phyloP scores from a whole-genome alignment of 352 stramenopile genomes.

The Blastocystis sp. region DNA sequence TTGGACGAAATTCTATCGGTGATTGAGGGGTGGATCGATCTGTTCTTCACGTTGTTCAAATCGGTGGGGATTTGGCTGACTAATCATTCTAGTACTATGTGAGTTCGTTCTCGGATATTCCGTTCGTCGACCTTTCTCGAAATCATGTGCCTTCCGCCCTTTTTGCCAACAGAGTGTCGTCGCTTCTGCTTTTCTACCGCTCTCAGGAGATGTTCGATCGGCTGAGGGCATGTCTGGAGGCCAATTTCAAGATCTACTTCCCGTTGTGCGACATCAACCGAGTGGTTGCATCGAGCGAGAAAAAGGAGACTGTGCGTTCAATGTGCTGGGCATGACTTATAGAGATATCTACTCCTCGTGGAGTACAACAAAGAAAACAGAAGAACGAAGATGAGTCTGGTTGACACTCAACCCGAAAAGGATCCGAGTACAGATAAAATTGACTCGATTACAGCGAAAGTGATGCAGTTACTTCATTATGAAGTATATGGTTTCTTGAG shows the following conservation, averaged over 20 bases:
- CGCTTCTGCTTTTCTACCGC: slow-evolving; percentile 4
- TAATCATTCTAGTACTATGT: background rate
- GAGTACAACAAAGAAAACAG: slow-evolving; percentile 5
- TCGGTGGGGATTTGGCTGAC: background rate
- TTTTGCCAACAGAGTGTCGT: background rate
- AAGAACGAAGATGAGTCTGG: background rate
- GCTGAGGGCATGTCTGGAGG: background rate
- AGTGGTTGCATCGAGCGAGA: background rate
- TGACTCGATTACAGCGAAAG: background rate
- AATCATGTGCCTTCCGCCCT: background rate
- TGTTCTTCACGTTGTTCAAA: background rate
- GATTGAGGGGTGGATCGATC: background rate
- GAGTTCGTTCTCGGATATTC: background rate
- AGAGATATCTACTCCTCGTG: slow-evolving; percentile 7
- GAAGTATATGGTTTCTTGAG: background rate
- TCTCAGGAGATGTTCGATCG: background rate
- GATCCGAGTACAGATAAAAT: background rate
- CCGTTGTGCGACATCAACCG: background rate
- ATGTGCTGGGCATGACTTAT: background rate
- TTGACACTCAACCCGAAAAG: background rate
- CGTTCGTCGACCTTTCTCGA: background rate
- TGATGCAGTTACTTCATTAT: slow-evolving; percentile 15
- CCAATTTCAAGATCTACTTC: background rate
- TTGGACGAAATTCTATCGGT: background rate
- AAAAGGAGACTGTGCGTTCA: background rate